phyloP scores from a whole-genome alignment of 169 alveolate genomes.

The Cryptosporidium sp. region DNA sequence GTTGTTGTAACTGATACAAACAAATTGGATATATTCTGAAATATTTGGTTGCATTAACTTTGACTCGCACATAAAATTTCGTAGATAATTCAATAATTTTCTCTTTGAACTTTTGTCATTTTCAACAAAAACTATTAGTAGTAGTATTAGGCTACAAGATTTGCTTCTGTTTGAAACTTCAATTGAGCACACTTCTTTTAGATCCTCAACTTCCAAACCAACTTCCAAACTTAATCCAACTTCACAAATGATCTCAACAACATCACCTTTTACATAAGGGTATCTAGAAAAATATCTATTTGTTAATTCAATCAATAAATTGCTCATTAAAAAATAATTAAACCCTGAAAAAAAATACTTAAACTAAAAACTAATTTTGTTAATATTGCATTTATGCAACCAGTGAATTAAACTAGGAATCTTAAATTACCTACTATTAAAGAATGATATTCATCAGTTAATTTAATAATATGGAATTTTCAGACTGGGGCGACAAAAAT shows the following conservation, averaged over 20 bases:
- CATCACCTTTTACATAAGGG: neutral
- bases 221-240: neutral
- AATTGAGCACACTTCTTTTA: neutral
- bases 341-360: neutral
- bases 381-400: neutral
- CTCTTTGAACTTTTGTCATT: neutral
- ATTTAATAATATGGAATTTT: conserved; percentile 12
- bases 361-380: conserved; percentile 2
- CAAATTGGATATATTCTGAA: neutral
- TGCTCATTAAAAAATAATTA: neutral
- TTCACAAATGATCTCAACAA: neutral
- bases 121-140: neutral
- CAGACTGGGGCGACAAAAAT: conserved; percentile 77
- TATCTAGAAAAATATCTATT: neutral
- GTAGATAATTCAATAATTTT: conserved; percentile 3
- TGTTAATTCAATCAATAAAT: neutral
- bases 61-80: neutral
- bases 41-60: neutral
- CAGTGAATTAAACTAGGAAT: neutral
- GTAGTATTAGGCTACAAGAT: conserved; percentile 1
- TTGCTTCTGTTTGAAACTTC: neutral
- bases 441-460: neutral
- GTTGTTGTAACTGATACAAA: neutral
- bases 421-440: neutral
- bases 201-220: neutral